Conservation (phyloP, 352 stramenopile genomes). For the Thraustochytrium striatum region DNA sequence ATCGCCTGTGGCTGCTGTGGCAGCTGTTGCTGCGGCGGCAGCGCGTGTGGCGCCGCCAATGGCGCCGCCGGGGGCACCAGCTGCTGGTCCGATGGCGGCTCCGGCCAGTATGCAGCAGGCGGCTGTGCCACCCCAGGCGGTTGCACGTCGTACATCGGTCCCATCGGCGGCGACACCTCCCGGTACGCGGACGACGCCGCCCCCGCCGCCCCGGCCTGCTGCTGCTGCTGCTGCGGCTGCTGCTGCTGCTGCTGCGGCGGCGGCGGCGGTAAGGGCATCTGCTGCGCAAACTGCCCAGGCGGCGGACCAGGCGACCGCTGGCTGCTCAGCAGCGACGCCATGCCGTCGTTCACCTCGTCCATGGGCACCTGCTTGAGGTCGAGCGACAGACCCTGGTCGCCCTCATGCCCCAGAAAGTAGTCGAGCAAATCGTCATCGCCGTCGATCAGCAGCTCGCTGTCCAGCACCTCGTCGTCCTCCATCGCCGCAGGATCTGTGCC, state of each 20-base stretch:
- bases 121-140: neutral
- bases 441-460: constrained; percentile 17
- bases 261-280: neutral
- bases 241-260: neutral
- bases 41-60: neutral
- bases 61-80: neutral
- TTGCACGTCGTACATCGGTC: neutral
- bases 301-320: neutral
- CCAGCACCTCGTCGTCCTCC: neutral
- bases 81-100: neutral
- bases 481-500: too few relatives aligned
- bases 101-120: neutral
- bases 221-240: constrained; percentile 16
- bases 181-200: neutral
- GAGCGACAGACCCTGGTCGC: neutral
- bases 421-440: constrained; percentile 40
- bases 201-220: neutral
- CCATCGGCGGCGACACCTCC: neutral
- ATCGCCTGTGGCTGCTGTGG: neutral
- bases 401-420: constrained; percentile 45
- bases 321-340: constrained; percentile 6
- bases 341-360: constrained; percentile 41
- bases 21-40: neutral
- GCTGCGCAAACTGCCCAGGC: neutral
- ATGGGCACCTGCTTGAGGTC: constrained; percentile 17